Evolutionary conservation across 2,329 filamentous ascomycete species (phyloP), one percentile per base, ranked within the genome.

Genomic region (Laburnicola sp.): DNA sequence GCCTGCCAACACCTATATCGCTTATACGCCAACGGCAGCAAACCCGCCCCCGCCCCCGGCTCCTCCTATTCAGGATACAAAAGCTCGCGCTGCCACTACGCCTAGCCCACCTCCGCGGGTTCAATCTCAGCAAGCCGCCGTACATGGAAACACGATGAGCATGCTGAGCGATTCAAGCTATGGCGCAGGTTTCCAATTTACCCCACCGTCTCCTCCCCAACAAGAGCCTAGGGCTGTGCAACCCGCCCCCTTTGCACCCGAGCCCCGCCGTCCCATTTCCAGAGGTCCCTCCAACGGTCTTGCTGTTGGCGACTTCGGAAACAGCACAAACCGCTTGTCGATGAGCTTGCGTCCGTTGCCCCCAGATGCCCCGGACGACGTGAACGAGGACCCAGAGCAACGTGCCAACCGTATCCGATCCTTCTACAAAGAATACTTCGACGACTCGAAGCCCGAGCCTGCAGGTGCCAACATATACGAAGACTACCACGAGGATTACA

Each of bases 351-450:
- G 94, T 11, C 94, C 94, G 22, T 80, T 99, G 56, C 94, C 94
- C 4, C 90, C 91, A 31, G 86, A 92, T 66, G 16, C n/a, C 16
- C 9, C 30, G 22, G 43, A 45, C 7, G 89, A 96, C 58, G 85
- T 89, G 37, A 84, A 86, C 2, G 94, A 97, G 69, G 93, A 97
- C 69, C 91, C 94, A 0, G 94, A 97, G 73, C 86, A 93, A 66
- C 86, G 94, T 65, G 94, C 94, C 58, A 97, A 97, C 78, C 86
- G 94, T 51, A 99, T 99, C 61, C 85, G 94, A 71, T 99, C 94
- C 3, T 99, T 99, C 78, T 99, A 99, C 79, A 97, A 97, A 78
- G 94, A 99, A 71, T 99, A 99, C 77, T 99, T 99, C 64, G 94
- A 97, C 60, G 93, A 97, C 36, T 84, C 80, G 52, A 89, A 85